Conservation (phyloP, 306 rosid genomes). For the Carpinus viminea region DNA sequence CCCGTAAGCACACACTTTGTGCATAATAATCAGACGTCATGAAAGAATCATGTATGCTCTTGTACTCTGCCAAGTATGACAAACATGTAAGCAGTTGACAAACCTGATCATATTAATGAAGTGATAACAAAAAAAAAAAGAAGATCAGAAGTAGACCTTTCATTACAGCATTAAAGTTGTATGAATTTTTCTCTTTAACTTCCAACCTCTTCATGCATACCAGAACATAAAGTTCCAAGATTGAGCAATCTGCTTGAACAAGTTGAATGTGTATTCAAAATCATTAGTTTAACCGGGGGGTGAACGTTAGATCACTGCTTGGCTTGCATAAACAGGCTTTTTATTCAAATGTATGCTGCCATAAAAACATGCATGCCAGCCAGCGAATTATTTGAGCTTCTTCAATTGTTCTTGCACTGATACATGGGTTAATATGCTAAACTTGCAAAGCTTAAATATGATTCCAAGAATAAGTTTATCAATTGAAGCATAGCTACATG, state of each 20-base stretch:
- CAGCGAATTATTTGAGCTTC: neutral
- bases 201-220: conserved; percentile 95
- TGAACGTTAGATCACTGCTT: conserved; percentile 1
- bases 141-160: conserved; percentile 53
- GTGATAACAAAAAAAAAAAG: conserved; percentile 10
- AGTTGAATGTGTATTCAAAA: conserved; percentile 19
- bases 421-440: neutral
- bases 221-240: conserved; percentile 82
- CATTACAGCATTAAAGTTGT: conserved; percentile 86
- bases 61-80: conserved; percentile 67
- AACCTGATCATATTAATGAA: conserved; percentile 17
- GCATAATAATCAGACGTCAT: conserved; percentile 65
- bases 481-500: neutral
- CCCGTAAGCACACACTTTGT: conserved; percentile 75
- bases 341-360: neutral
- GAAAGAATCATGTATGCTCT: conserved; percentile 60
- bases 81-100: conserved; percentile 26
- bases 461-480: neutral
- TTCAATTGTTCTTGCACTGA: neutral
- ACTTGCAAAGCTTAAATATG: neutral
- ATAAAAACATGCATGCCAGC: neutral
- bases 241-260: conserved; percentile 69
- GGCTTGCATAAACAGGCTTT: neutral
- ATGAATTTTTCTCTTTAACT: conserved; percentile 70
- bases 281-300: neutral